phyloP scores from a whole-genome alignment of 106 monocot species.

The Posidonia australis region DNA sequence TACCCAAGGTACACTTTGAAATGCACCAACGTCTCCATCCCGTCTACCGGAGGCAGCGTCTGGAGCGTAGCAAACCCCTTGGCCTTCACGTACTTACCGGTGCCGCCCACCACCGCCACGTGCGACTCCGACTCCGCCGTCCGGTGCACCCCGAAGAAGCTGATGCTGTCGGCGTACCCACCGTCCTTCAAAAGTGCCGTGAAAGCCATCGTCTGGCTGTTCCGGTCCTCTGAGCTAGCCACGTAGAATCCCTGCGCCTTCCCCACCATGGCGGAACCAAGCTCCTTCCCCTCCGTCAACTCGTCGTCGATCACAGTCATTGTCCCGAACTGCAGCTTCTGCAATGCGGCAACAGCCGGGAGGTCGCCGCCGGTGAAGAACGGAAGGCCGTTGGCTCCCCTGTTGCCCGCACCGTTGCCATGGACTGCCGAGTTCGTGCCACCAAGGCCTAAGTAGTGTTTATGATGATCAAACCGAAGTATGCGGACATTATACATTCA shows the following conservation, averaged over 20 bases:
- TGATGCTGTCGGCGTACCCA: constrained; percentile 5
- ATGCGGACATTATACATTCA: no score
- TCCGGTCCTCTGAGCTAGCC: constrained; percentile 4
- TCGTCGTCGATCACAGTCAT: constrained; percentile 11
- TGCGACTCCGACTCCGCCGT: neutral
- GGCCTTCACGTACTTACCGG: constrained; percentile 1
- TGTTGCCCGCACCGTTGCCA: neutral
- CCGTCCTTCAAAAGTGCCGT: constrained; percentile 5
- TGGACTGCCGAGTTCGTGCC: neutral
- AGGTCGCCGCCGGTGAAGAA: constrained; percentile 4
- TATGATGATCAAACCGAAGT: no score
- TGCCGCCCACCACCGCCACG: constrained; percentile 6
- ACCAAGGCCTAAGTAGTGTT: no score
- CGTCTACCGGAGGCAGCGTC: constrained; percentile 1
- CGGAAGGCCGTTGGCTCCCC: neutral
- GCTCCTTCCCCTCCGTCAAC: constrained; percentile 2
- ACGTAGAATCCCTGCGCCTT: constrained; percentile 12
- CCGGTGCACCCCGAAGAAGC: constrained; percentile 9
- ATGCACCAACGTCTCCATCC: constrained; percentile 1
- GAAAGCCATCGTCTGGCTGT: constrained; percentile 8
- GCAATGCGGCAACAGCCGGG: neutral
- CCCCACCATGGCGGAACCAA: neutral
- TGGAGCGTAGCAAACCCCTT: constrained; percentile 3
- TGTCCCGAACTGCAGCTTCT: constrained; percentile 3
- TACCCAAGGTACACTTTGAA: constrained; percentile 1